phyloP scores from a whole-genome alignment of 1,139 yeast species.

The Candida frijolesensis region DNA sequence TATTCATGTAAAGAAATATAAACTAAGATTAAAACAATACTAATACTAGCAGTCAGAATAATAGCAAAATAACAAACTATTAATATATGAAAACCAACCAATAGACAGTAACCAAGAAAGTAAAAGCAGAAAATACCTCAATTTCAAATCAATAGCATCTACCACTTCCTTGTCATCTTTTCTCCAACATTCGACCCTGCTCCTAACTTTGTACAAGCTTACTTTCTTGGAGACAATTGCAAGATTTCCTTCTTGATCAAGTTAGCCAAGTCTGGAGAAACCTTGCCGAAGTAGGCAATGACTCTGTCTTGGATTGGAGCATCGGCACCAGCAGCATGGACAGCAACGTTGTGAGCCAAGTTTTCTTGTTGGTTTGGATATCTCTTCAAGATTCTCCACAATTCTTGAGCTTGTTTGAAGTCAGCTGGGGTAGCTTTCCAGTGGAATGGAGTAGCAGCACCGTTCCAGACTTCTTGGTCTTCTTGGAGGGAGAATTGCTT shows the following conservation, averaged over 20 bases:
- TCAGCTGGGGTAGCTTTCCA: conserved; percentile 78
- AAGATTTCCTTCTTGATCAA: conserved; percentile 64
- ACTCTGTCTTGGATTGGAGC: conserved; percentile 81
- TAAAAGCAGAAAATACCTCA: neutral
- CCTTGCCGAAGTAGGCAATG: conserved; percentile 74
- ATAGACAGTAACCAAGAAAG: too few relatives aligned
- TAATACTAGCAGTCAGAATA: too few relatives aligned
- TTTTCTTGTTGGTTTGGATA: conserved; percentile 80
- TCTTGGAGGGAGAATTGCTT: conserved; percentile 44
- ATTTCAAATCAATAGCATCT: neutral
- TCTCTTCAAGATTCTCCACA: conserved; percentile 76
- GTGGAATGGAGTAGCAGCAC: conserved; percentile 87
- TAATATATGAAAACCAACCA: too few relatives aligned
- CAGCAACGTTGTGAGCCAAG: conserved; percentile 82
- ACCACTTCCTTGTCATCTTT: neutral
- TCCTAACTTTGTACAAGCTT: conserved; percentile 11
- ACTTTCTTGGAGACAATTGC: conserved; percentile 56
- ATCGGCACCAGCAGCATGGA: conserved; percentile 69
- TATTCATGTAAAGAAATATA: too few relatives aligned
- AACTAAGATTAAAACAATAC: too few relatives aligned
- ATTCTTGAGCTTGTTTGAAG: conserved; percentile 63
- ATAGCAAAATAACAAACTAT: too few relatives aligned
- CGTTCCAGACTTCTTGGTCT: conserved; percentile 85
- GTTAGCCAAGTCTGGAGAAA: conserved; percentile 61
- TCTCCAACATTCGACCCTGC: too few relatives aligned